These are phyloP conservation scores for Cercospora nicotianae DNA, from an alignment of 2,329 filamentous ascomycete genomes.

Conservation along the genomic window DNA sequence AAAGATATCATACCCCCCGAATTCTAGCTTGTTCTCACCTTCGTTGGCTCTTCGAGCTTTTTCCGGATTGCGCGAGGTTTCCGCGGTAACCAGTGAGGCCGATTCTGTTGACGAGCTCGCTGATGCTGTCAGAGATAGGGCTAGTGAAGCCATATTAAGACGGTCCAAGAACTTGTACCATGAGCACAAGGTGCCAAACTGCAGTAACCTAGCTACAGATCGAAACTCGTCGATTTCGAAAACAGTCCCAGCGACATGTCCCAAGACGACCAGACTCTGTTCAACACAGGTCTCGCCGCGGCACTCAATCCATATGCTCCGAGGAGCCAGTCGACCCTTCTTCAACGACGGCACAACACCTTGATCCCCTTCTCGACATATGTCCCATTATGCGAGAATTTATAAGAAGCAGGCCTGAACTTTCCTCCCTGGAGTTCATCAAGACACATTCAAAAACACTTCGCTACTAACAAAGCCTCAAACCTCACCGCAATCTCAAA, in stretches of 20 bases:
- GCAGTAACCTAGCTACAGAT: background rate
- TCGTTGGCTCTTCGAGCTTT: background rate
- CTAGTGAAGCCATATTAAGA: background rate
- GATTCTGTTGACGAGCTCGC: background rate
- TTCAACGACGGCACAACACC: background rate
- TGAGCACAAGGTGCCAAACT: background rate
- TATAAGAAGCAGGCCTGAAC: no score
- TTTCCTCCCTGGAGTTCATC: no score
- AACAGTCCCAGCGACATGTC: no score
- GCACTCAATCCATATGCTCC: background rate
- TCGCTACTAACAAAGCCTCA: no score
- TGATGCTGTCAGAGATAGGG: background rate
- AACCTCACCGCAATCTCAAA: no score
- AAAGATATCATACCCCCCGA: background rate
- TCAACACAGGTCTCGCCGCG: background rate
- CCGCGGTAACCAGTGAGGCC: background rate
- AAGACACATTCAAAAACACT: no score
- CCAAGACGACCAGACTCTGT: background rate
- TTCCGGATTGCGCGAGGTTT: background rate
- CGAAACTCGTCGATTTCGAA: no score
- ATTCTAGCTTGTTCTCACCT: background rate
- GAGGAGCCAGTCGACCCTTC: background rate
- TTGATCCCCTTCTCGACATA: background rate
- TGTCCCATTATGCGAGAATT: background rate
- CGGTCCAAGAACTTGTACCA: background rate